Evolutionary conservation across 2,329 filamentous ascomycete genomes (phyloP), one percentile per base, ranked within the genome.

Genomic region (Metarhizium rileyi): DNA sequence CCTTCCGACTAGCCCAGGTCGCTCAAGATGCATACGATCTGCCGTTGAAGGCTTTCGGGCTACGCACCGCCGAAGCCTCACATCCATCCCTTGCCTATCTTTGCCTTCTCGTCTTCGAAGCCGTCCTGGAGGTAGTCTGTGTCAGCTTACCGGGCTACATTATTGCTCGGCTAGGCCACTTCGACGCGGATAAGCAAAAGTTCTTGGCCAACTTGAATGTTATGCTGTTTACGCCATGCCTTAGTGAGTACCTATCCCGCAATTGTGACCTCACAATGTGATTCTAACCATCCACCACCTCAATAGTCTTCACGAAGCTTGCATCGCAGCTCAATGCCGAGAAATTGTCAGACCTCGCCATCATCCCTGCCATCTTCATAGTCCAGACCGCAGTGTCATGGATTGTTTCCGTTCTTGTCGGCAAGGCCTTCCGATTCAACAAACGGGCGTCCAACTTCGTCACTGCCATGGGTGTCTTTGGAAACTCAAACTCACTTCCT

Each of bases 181-280:
- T 98, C 68, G 89, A 95, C 68, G 89, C 88, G 55, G 90, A 95
- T 47, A 87, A 90, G 66, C 93, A 98, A 67, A 97, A 96, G 69
- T 94, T 98, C 63, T 76, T 96, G 46, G 91, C 93, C 48, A 96
- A 98, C 63, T 76, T 98, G 58, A 98, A 98, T 66, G 90, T 96
- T 52, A 87, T 87, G 72, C 77, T 98, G 40, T 98, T 98, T 69
- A 98, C 93, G 27, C 93, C 93, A 56, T 97, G 93, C 66, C 81
- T 98, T 55, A 94, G 88, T 94, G 81, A 54, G 84, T 70, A 38
- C 30, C 2, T 30, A 40, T 22, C 16, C 28, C 23, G 16, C n/a
- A 28, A 5, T 25, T 16, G 7, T 6, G 14, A 5, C 16, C 25
- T 36, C 33, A 25, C 3, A 16, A 42, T 22, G 5, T 38, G 23